These are phyloP conservation scores for Daldinia caldariorum DNA, from an alignment of 495 filamentous ascomycete species.

Conservation along the genomic window DNA sequence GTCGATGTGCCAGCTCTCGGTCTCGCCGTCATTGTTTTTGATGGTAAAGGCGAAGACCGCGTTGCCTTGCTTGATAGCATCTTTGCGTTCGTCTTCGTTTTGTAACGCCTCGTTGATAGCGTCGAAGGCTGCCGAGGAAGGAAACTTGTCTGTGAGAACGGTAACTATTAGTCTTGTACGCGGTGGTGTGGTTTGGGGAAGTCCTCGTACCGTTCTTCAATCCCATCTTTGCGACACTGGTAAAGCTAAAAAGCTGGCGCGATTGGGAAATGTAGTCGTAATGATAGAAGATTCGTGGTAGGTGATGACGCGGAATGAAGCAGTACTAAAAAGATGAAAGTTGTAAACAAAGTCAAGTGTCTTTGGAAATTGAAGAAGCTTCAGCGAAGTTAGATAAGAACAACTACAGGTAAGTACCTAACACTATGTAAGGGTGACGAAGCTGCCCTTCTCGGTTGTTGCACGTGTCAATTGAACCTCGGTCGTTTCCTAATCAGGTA, in stretches of 20 bases:
- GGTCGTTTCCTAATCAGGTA: slow-evolving; percentile 38
- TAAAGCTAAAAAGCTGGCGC: neutral
- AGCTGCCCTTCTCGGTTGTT: slow-evolving; percentile 29
- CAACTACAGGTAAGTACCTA: no score
- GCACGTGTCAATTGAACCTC: slow-evolving; percentile 49
- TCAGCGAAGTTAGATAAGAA: slow-evolving; percentile 20
- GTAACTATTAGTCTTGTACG: slow-evolving; percentile 13
- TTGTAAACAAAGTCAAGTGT: neutral
- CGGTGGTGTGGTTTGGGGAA: slow-evolving; percentile 6
- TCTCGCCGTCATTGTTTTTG: slow-evolving; percentile 84
- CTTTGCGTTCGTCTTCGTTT: slow-evolving; percentile 78
- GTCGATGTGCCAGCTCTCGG: slow-evolving; percentile 92
- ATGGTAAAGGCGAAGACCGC: slow-evolving; percentile 91
- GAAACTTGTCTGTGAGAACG: slow-evolving; percentile 74
- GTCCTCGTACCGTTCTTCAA: slow-evolving; percentile 75
- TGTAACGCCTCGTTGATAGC: slow-evolving; percentile 79
- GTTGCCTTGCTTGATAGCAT: slow-evolving; percentile 85
- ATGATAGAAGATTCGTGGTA: slow-evolving; percentile 10
- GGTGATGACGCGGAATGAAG: slow-evolving; percentile 7
- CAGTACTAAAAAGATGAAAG: slow-evolving; percentile 11
- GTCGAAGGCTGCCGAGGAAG: slow-evolving; percentile 92
- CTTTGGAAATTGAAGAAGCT: slow-evolving; percentile 16
- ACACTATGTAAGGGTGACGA: slow-evolving; percentile 33
- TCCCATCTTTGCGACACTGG: slow-evolving; percentile 68
- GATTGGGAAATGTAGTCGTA: neutral